Conservation (phyloP, 1,139 yeast genomes). For the Yamadazyma trypodendri region DNA sequence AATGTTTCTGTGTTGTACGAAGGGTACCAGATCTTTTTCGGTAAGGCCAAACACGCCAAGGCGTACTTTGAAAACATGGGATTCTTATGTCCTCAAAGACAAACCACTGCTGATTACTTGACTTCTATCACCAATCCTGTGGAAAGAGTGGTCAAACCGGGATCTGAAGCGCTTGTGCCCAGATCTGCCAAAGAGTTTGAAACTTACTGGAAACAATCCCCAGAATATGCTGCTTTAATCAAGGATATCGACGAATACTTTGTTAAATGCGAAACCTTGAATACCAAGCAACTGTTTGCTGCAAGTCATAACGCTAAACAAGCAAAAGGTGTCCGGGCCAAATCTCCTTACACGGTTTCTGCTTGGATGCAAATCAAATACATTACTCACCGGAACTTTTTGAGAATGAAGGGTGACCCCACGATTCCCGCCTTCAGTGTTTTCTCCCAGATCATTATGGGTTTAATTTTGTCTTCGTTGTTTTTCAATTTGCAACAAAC, state of each 20-base stretch:
- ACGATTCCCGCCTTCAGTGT: constrained; percentile 59
- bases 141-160: constrained; percentile 43
- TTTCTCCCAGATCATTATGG: constrained; percentile 64
- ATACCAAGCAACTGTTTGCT: constrained; percentile 23
- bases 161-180: constrained; percentile 56
- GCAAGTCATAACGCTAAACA: constrained; percentile 58
- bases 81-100: constrained; percentile 57
- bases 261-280: constrained; percentile 14
- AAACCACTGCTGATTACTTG: constrained; percentile 65
- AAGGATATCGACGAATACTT: constrained; percentile 34
- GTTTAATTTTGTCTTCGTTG: constrained; percentile 68
- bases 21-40: constrained; percentile 61
- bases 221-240: constrained; percentile 41
- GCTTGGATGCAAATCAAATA: constrained; percentile 63
- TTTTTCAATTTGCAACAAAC: constrained; percentile 56
- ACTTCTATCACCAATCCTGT: constrained; percentile 67
- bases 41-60: constrained; percentile 54
- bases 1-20: constrained; percentile 60
- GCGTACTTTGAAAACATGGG: constrained; percentile 61
- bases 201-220: constrained; percentile 52
- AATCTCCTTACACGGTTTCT: constrained; percentile 65
- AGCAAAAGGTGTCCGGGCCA: constrained; percentile 49
- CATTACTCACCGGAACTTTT: constrained; percentile 57
- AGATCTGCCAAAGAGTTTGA: constrained; percentile 58
- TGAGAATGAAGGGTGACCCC: constrained; percentile 64